A percentile compares a stretch with the other conserved stretches of the same genome.
Conservation (phyloP, 2,329 filamentous ascomycete species). For the Chaetothyriales sp. region DNA sequence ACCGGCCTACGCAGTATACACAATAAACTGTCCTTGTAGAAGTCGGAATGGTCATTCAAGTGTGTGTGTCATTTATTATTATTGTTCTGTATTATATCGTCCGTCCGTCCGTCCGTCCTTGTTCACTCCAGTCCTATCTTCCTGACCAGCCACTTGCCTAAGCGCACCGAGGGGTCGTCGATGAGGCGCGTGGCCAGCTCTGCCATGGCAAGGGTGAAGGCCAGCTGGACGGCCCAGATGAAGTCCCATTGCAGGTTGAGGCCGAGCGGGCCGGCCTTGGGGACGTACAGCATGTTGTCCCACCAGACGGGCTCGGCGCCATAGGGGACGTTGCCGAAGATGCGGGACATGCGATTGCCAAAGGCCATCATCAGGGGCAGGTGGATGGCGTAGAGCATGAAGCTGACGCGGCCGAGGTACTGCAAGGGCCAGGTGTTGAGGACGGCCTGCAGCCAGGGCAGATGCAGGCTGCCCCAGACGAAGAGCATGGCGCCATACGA, state of each 20-base stretch:
- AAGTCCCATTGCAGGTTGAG: neutral
- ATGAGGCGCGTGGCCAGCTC: neutral
- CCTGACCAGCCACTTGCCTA: neutral
- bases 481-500: neutral
- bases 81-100: no score
- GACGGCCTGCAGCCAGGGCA: neutral
- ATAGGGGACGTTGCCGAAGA: neutral
- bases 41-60: no score
- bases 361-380: constrained; percentile 3
- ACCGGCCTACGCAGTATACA: no score
- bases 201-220: neutral
- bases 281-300: neutral
- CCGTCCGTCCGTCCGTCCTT: no score
- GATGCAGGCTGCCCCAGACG: neutral
- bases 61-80: no score
- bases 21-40: no score
- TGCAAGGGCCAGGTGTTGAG: constrained; percentile 5
- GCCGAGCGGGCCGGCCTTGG: neutral
- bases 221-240: neutral
- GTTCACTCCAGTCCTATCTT: neutral
- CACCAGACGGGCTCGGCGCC: neutral
- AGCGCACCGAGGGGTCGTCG: constrained; percentile 1
- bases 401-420: constrained; percentile 15
- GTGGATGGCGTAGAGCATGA: constrained; percentile 5
- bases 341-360: neutral